Evolutionary conservation across 2,329 filamentous ascomycete species (phyloP), one percentile per base, ranked within the genome.

Genomic region (Colletotrichum tropicicola): DNA sequence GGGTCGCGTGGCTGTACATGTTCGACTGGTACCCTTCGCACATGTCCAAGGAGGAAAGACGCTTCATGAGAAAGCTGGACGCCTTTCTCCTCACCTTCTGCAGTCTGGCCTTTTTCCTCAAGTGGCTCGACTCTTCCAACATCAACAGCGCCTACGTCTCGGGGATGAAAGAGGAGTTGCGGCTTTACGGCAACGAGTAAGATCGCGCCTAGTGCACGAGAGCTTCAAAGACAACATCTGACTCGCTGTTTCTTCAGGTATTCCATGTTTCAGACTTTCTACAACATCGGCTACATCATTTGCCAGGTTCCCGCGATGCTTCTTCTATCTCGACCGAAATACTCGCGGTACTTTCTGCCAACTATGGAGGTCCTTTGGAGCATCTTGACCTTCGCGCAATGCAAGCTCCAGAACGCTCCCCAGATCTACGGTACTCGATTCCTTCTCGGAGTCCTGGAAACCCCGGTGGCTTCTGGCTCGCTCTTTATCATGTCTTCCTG

Each of bases 101-200:
- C 12, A 62, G 47, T 30, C 25, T 66, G 0, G 65, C 65, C 15
- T 67, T 67, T 52, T 65, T 67, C 47, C 41, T 67, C 28, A 67
- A 67, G 17, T 65, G 64, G 66, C 69, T 77, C n/a, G 78, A 80
- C 56, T 77, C 78, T 60, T 71, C 72, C 6, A 77, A 77, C 44
- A 77, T 74, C 70, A 77, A 71, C 59, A 74, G 68, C 17, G 78
- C 78, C 12, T 80, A 80, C 43, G 77, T 79, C 8, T 77, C 74
- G 0, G 78, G 78, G 1, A 79, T 80, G 78, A 75, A 78, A 27
- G 72, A 76, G 47, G 75, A 77, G 49, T 60, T 77, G 8, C 52
- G 59, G 2, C 72, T 80, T 6, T 69, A 73, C 15, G 76, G 74
- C 5, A 76, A 77, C 32, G 70, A 79, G 68, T 72, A 49, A 48